phyloP scores from a whole-genome alignment of 176 grass and related monocot species.

The Lolium rigidum region DNA sequence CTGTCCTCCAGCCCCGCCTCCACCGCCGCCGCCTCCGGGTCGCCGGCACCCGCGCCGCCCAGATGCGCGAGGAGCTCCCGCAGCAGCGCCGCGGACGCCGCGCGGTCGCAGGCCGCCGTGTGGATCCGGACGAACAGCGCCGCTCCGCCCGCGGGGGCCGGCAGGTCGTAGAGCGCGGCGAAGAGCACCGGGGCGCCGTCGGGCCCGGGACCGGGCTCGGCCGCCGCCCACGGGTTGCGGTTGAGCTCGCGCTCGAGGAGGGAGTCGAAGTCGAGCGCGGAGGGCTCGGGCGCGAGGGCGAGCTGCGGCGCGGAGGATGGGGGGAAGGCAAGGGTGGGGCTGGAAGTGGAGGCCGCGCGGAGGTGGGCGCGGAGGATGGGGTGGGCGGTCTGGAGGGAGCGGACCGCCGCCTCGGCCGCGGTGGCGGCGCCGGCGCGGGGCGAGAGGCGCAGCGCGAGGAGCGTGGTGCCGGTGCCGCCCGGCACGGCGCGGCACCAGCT shows the following conservation, averaged over 20 bases:
- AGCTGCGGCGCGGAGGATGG: not conserved
- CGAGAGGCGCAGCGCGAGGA: constrained; percentile 67
- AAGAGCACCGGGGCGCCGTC: constrained; percentile 51
- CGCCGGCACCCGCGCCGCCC: constrained; percentile 26
- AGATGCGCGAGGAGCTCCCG: constrained; percentile 63
- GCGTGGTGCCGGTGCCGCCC: constrained; percentile 80
- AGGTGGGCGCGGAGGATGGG: constrained; percentile 67
- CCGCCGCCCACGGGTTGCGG: constrained; percentile 65
- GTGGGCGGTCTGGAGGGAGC: constrained; percentile 56
- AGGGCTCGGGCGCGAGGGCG: constrained; percentile 15
- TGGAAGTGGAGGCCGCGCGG: constrained; percentile 32
- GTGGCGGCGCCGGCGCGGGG: constrained; percentile 22
- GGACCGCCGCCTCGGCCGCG: constrained; percentile 38
- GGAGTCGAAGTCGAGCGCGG: constrained; percentile 52
- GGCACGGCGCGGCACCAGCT: constrained; percentile 74
- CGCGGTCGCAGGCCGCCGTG: constrained; percentile 71
- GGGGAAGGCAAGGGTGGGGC: constrained; percentile 58
- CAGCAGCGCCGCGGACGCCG: constrained; percentile 51
- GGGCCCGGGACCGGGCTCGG: not conserved
- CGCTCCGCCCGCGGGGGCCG: constrained; percentile 8
- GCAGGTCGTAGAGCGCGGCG: constrained; percentile 68
- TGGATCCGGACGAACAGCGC: constrained; percentile 76
- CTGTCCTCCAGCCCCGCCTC: constrained; percentile 66
- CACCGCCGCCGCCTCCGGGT: constrained; percentile 37
- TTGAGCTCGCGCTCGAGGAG: constrained; percentile 90